Conservation (phyloP, 768 basidiomycete species). For the Mycena indigotica region DNA sequence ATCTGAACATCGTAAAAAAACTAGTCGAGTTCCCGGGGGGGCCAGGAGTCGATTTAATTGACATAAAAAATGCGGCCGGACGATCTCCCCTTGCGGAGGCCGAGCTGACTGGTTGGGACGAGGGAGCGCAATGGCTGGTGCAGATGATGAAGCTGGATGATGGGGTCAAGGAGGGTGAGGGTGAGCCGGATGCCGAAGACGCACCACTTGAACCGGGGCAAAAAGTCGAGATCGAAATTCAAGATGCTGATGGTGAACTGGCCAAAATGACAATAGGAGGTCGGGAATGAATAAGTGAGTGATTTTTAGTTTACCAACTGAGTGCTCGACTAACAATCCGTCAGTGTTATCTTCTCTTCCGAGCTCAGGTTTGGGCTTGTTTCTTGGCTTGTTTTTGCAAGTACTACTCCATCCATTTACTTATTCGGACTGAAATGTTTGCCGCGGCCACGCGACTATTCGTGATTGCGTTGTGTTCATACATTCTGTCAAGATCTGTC, state of each 20-base stretch:
- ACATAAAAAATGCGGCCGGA: constrained; percentile 73
- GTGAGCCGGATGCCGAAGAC: constrained; percentile 39
- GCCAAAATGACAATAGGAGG: constrained; percentile 61
- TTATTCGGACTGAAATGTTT: background rate
- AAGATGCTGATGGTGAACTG: constrained; percentile 70
- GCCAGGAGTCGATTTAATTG: constrained; percentile 70
- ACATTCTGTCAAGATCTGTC: background rate
- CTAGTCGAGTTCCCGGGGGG: constrained; percentile 61
- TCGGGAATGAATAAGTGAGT: background rate
- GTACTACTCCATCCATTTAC: background rate
- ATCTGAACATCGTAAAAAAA: constrained; percentile 60
- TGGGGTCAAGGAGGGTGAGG: constrained; percentile 35
- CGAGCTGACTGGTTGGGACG: constrained; percentile 78
- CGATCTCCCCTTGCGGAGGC: constrained; percentile 81
- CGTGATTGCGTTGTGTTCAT: background rate
- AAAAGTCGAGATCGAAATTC: constrained; percentile 57
- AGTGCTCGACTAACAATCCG: background rate
- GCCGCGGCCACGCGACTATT: no score
- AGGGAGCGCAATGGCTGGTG: constrained; percentile 82
- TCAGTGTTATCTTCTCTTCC: background rate
- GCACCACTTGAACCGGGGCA: constrained; percentile 34
- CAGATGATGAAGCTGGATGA: constrained; percentile 75
- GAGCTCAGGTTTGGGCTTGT: background rate
- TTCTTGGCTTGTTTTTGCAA: background rate
- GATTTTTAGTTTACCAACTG: background rate